phyloP scores from a whole-genome alignment of 1,139 yeast genomes.

The Magnusiomyces starmeri region DNA sequence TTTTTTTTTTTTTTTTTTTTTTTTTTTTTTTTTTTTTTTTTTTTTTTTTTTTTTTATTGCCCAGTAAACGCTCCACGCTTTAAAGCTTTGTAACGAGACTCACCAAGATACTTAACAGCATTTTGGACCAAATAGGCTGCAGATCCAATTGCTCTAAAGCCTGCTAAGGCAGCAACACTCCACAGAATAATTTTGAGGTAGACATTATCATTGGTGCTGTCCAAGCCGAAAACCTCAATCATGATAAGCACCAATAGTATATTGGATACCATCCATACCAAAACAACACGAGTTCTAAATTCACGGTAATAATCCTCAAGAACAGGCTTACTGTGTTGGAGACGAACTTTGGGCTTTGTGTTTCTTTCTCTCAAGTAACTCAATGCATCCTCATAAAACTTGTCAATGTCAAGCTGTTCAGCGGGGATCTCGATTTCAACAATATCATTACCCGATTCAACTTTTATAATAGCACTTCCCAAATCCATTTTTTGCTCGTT shows the following conservation, averaged over 20 bases:
- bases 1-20: too few relatives aligned
- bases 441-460: conserved; percentile 47
- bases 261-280: conserved; percentile 81
- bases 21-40: too few relatives aligned
- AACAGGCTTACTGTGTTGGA: conserved; percentile 33
- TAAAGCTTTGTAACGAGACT: conserved; percentile 25
- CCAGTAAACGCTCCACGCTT: conserved; percentile 24
- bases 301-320: conserved; percentile 91
- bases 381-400: conserved; percentile 71
- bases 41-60: too few relatives aligned
- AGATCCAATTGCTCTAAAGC: conserved; percentile 75
- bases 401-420: conserved; percentile 85
- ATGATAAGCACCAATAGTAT: conserved; percentile 76
- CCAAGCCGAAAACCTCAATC: conserved; percentile 69
- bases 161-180: conserved; percentile 80
- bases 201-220: conserved; percentile 56
- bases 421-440: conserved; percentile 86
- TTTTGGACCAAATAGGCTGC: conserved; percentile 52
- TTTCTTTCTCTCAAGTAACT: conserved; percentile 60
- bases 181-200: conserved; percentile 80
- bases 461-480: conserved; percentile 56
- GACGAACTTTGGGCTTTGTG: conserved; percentile 39
- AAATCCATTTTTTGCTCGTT: conserved; percentile 60
- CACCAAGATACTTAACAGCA: conserved; percentile 29
- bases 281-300: conserved; percentile 88